Conservation (phyloP, 2,329 filamentous ascomycete genomes). For the Bipolaris victoriae region DNA sequence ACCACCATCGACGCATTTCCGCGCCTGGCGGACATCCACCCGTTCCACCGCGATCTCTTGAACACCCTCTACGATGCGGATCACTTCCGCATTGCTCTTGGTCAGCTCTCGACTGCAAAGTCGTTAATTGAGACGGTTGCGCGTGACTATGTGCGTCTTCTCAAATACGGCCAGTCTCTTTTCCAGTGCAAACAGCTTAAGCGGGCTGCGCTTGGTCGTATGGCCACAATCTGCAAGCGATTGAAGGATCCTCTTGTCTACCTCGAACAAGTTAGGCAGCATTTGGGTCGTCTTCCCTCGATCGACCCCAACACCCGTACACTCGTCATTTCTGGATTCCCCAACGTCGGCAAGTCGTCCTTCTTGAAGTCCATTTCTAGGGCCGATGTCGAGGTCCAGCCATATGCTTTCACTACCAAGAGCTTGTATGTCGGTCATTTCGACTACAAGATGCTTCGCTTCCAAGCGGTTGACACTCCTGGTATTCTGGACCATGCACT, state of each 20-base stretch:
- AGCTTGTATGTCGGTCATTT: constrained; percentile 97
- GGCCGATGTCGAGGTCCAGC: constrained; percentile 95
- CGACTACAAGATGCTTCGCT: constrained; percentile 91
- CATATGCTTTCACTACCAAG: constrained; percentile 98
- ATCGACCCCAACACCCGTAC: constrained; percentile 98
- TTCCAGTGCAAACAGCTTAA: constrained; percentile 99
- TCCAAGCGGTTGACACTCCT: constrained; percentile 96
- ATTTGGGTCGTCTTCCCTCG: constrained; percentile 94
- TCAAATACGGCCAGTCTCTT: constrained; percentile 88
- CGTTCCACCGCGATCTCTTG: constrained; percentile 87
- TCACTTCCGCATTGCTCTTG: constrained; percentile 88
- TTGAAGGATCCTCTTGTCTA: constrained; percentile 95
- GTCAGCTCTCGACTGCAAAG: constrained; percentile 94
- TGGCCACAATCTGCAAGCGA: constrained; percentile 95
- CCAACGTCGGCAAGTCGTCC: constrained; percentile 90
- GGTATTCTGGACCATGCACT: constrained; percentile 96
- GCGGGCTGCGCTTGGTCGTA: constrained; percentile 91
- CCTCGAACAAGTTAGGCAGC: constrained; percentile 94
- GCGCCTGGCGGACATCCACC: constrained; percentile 90
- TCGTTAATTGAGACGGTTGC: constrained; percentile 95
- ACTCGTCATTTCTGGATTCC: constrained; percentile 94
- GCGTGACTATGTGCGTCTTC: constrained; percentile 91
- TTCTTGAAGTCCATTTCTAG: constrained; percentile 91
- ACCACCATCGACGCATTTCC: constrained; percentile 89
- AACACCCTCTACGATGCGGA: constrained; percentile 81